Conservation (phyloP, 2,329 filamentous ascomycete species). For the Cyphellophora europaea region DNA sequence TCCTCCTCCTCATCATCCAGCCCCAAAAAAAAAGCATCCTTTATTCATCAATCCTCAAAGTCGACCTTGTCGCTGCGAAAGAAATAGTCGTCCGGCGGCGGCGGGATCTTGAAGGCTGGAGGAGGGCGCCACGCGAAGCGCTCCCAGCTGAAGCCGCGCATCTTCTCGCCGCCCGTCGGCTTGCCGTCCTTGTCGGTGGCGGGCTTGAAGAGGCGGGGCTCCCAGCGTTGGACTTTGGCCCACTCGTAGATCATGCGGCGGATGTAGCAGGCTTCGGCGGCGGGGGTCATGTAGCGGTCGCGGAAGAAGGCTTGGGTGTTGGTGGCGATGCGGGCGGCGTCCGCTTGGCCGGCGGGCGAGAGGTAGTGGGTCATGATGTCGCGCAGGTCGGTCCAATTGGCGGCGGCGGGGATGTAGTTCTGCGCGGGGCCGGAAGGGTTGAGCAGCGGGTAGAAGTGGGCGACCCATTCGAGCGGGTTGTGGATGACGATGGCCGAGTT, state of each 20-base stretch:
- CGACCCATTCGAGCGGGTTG: not conserved
- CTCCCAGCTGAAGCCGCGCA: not conserved
- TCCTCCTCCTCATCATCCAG: no score
- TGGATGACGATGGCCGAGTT: not conserved
- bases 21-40: no score
- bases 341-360: not conserved
- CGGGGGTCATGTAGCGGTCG: not conserved
- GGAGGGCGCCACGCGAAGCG: not conserved
- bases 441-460: not conserved
- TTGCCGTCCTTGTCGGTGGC: not conserved
- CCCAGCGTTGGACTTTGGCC: not conserved
- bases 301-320: not conserved
- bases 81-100: not conserved
- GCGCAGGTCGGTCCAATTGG: not conserved
- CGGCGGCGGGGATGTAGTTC: not conserved
- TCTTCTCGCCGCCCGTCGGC: no score
- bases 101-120: not conserved
- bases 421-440: not conserved
- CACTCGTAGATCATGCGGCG: not conserved
- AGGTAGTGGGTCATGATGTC: not conserved
- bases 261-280: not conserved
- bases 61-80: not conserved
- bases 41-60: constrained; percentile 1
- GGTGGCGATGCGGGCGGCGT: not conserved
- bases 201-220: not conserved